phyloP scores from a whole-genome alignment of 176 grass and related monocot species.

The Echinochloa phyllopogon region DNA sequence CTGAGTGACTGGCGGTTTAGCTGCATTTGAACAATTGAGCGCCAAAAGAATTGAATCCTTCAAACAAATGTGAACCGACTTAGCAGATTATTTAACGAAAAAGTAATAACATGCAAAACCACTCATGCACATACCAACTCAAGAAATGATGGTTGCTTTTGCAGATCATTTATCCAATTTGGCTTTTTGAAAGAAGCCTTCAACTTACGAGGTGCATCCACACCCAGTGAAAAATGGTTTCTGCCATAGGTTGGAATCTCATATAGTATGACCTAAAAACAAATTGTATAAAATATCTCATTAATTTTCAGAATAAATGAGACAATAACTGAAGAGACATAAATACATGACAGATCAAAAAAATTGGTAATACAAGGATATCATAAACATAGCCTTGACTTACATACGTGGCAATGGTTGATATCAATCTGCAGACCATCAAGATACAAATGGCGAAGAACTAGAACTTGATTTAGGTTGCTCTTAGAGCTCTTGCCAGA shows the following conservation, averaged over 20 bases:
- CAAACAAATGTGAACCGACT: conserved; percentile 39
- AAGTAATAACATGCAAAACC: conserved; percentile 28
- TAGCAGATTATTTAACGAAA: conserved; percentile 26
- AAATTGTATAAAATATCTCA: conserved; percentile 38
- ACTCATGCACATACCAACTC: conserved; percentile 68
- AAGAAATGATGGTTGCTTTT: conserved; percentile 57
- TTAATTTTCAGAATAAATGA: conserved; percentile 34
- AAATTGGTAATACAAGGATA: conserved; percentile 20
- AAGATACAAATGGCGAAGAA: conserved; percentile 63
- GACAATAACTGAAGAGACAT: conserved; percentile 1
- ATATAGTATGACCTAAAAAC: conserved; percentile 83
- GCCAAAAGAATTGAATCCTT: conserved; percentile 78
- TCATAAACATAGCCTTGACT: conserved; percentile 55
- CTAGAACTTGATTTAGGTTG: conserved; percentile 53
- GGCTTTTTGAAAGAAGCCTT: conserved; percentile 55
- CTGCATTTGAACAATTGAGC: conserved; percentile 82
- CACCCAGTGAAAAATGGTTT: conserved; percentile 74
- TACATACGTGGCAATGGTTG: conserved; percentile 93
- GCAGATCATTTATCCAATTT: conserved; percentile 77
- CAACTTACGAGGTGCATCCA: conserved; percentile 48
- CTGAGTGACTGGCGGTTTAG: conserved; percentile 53
- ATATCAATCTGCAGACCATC: conserved; percentile 51
- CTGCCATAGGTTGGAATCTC: conserved; percentile 69
- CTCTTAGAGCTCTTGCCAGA: conserved; percentile 42
- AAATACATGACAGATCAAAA: conserved; percentile 12